Conservation (phyloP, 495 filamentous ascomycete genomes). For the Penicillium nucicola region DNA sequence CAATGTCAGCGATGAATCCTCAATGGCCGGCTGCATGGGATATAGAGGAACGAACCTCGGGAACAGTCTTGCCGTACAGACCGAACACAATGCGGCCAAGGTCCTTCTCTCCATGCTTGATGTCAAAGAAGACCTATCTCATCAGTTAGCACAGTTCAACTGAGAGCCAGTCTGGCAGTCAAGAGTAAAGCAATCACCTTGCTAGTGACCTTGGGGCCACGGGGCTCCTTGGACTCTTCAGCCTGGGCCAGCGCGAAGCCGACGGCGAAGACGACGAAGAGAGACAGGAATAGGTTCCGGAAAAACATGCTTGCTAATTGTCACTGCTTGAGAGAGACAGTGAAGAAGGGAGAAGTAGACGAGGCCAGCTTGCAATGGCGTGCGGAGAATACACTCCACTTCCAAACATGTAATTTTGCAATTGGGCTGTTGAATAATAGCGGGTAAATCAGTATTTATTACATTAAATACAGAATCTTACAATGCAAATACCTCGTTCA, state of each 20-base stretch:
- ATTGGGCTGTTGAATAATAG: background rate
- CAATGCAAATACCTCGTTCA: background rate
- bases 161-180: background rate
- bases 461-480: constrained; percentile 3
- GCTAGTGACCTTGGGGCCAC: constrained; percentile 94
- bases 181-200: constrained; percentile 54
- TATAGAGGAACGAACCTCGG: constrained; percentile 52
- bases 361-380: constrained; percentile 44
- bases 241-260: constrained; percentile 61
- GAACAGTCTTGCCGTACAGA: constrained; percentile 97
- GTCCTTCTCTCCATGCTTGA: constrained; percentile 81
- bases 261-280: constrained; percentile 71
- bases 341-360: constrained; percentile 9
- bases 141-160: constrained; percentile 12
- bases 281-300: constrained; percentile 54
- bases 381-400: constrained; percentile 25
- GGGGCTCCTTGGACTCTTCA: constrained; percentile 70
- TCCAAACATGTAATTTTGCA: constrained; percentile 7
- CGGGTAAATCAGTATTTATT: background rate
- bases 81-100: constrained; percentile 88
- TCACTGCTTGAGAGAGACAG: constrained; percentile 12
- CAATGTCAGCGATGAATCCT: background rate
- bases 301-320: constrained; percentile 47
- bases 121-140: constrained; percentile 82
- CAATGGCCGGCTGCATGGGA: background rate